Percentiles rank a stretch among this genome's conserved stretches.
These are phyloP conservation scores for Penicillium sp. DNA, from an alignment of 2,329 filamentous ascomycete genomes.

Conservation along the genomic window DNA sequence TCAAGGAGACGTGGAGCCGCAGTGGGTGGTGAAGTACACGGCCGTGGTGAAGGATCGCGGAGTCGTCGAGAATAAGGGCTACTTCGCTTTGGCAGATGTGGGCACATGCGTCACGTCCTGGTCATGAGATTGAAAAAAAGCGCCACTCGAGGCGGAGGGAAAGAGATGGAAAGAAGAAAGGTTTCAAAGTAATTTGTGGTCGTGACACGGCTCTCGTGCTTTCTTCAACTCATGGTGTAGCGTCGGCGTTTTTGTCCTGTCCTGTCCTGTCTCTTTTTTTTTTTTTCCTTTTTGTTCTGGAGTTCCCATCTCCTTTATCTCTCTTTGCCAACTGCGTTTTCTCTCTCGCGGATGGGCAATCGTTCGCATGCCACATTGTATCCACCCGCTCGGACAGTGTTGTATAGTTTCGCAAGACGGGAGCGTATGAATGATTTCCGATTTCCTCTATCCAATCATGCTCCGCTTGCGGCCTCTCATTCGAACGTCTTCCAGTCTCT, in stretches of 20 bases:
- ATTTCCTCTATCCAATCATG: slow-evolving; percentile 71
- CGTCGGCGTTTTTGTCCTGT: slow-evolving; percentile 14
- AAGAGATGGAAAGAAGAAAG: slow-evolving; percentile 9
- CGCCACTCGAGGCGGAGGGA: background rate
- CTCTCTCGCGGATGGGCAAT: too few species aligned
- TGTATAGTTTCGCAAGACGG: slow-evolving; percentile 1
- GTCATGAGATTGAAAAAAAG: slow-evolving; percentile 12
- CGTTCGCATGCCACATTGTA: too few species aligned
- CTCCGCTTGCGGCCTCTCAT: slow-evolving; percentile 93
- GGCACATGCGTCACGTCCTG: slow-evolving; percentile 39
- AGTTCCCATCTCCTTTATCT: too few species aligned
- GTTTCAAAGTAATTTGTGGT: slow-evolving; percentile 10
- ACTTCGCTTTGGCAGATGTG: slow-evolving; percentile 81
- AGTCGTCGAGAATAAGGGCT: slow-evolving; percentile 97
- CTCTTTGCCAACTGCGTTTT: too few species aligned
- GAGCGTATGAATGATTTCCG: too few species aligned
- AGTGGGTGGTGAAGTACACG: slow-evolving; percentile 97
- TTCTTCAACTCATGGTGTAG: slow-evolving; percentile 9
- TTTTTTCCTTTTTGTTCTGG: too few species aligned
- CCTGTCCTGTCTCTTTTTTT: too few species aligned
- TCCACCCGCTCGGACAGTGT: too few species aligned
- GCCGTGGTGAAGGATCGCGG: slow-evolving; percentile 89
- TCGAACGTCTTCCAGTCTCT: slow-evolving; percentile 82
- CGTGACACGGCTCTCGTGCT: background rate
- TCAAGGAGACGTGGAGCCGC: slow-evolving; percentile 70